Evolutionary conservation across 1,284 basidiomycete genomes (phyloP).

Genomic region (Apiotrichum gracile): DNA sequence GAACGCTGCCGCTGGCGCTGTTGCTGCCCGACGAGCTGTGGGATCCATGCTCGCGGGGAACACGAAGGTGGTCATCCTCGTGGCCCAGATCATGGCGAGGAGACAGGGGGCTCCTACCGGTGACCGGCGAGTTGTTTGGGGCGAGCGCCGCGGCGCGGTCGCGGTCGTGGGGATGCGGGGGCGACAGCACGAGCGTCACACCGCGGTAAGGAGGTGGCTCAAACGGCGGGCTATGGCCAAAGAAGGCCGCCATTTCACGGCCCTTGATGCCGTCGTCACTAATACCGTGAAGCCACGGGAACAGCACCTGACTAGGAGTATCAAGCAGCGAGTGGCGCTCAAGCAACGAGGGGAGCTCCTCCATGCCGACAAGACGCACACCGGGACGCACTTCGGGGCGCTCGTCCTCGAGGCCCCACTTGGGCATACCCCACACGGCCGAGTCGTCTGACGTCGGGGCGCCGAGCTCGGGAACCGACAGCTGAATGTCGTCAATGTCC

Average conservation of each 20-base stretch:
- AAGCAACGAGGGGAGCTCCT: constrained; percentile 39
- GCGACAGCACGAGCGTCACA: constrained; percentile 35
- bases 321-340: constrained; percentile 41
- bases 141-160: not conserved
- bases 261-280: constrained; percentile 43
- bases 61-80: not conserved
- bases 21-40: constrained; percentile 20
- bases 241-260: constrained; percentile 43
- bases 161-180: constrained; percentile 31
- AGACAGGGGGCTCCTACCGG: not conserved
- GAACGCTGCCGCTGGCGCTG: constrained; percentile 11
- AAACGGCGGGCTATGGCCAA: constrained; percentile 41
- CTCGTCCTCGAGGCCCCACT: constrained; percentile 42
- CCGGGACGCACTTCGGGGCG: constrained; percentile 38
- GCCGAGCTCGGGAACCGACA: constrained; percentile 13
- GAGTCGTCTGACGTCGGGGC: constrained; percentile 17
- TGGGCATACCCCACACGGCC: constrained; percentile 42
- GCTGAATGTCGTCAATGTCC: constrained; percentile 22
- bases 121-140: constrained; percentile 5
- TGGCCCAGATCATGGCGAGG: not conserved
- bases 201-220: constrained; percentile 46
- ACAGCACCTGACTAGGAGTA: constrained; percentile 43
- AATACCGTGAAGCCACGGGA: constrained; percentile 48
- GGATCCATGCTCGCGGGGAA: constrained; percentile 16
- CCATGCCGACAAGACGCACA: constrained; percentile 38